Conservation (phyloP, 139 green algal genomes). For the Tetradesmus obliquus region DNA sequence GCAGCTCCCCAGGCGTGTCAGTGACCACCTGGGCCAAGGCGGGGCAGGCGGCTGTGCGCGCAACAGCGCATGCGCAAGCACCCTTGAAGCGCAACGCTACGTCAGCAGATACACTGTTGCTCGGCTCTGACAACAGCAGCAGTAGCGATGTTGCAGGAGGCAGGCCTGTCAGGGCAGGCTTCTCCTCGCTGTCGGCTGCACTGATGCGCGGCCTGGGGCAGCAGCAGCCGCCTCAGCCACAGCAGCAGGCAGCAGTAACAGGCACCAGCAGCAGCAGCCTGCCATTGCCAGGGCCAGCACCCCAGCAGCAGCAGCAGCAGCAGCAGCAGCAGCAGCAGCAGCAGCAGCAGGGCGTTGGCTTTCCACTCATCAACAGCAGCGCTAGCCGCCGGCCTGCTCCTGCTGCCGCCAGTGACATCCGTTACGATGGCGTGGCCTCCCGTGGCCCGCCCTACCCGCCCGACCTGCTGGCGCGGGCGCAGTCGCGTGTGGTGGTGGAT, state of each 20-base stretch:
- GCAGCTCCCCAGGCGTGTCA: slow-evolving; percentile 27
- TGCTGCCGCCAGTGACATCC: neutral
- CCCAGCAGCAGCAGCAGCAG: neutral
- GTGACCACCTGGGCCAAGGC: slow-evolving; percentile 33
- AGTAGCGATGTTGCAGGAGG: neutral
- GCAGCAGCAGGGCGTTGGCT: neutral
- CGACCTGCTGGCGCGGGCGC: slow-evolving; percentile 35
- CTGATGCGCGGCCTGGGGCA: slow-evolving; percentile 5
- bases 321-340: slow-evolving; percentile 37
- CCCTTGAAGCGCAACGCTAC: neutral
- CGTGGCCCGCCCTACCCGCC: slow-evolving; percentile 41
- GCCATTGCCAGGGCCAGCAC: neutral
- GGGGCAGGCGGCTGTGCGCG: neutral
- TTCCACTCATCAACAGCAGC: slow-evolving; percentile 7
- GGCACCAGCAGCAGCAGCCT: slow-evolving; percentile 40
- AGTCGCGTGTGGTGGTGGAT: slow-evolving; percentile 58
- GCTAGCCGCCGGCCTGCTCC: neutral
- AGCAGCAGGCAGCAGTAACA: neutral
- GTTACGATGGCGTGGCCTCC: neutral
- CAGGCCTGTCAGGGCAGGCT: neutral
- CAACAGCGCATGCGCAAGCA: neutral
- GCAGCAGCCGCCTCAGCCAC: neutral
- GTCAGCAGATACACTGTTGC: neutral
- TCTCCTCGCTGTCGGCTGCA: slow-evolving; percentile 23
- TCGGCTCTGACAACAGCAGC: neutral